These are phyloP conservation scores for Colletotrichum sansevieriae DNA, from an alignment of 2,329 filamentous ascomycete genomes.

Conservation along the genomic window DNA sequence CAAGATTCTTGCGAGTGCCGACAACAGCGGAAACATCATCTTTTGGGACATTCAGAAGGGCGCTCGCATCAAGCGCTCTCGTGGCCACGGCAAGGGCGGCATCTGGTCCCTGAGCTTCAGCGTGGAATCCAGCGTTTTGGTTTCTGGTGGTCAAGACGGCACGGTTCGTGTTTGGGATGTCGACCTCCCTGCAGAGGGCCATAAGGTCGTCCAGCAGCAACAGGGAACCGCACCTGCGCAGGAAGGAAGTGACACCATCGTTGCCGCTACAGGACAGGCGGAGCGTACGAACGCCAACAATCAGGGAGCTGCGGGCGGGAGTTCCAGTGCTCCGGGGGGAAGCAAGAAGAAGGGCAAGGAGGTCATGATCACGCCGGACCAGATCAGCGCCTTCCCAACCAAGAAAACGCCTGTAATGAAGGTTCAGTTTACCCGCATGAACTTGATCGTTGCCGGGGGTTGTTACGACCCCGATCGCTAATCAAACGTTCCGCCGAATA, in stretches of 20 bases:
- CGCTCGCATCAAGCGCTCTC: conserved; percentile 88
- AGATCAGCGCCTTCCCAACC: conserved; percentile 93
- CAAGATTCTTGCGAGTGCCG: conserved; percentile 90
- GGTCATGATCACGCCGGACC: conserved; percentile 89
- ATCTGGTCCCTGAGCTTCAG: conserved; percentile 96
- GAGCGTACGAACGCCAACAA: conserved; percentile 46
- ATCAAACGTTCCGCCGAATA: conserved; percentile 24
- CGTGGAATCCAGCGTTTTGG: conserved; percentile 89
- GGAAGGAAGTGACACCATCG: conserved; percentile 50
- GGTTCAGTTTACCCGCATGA: conserved; percentile 95
- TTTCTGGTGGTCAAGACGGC: conserved; percentile 90
- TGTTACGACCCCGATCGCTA: conserved; percentile 70
- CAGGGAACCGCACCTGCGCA: conserved; percentile 37
- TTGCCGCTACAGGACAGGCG: conserved; percentile 47
- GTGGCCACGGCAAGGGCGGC: conserved; percentile 92
- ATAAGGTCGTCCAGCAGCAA: conserved; percentile 60
- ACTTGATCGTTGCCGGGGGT: conserved; percentile 88
- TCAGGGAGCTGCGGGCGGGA: conserved; percentile 46
- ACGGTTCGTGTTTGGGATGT: conserved; percentile 97
- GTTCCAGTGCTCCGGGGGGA: conserved; percentile 46
- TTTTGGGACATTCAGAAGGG: conserved; percentile 95
- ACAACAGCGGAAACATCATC: conserved; percentile 89
- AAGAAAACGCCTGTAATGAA: conserved; percentile 97
- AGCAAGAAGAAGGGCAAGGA: conserved; percentile 88
- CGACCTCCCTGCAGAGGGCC: conserved; percentile 75